Conservation (phyloP, 306 rosid genomes). For the Trifolium repens region DNA sequence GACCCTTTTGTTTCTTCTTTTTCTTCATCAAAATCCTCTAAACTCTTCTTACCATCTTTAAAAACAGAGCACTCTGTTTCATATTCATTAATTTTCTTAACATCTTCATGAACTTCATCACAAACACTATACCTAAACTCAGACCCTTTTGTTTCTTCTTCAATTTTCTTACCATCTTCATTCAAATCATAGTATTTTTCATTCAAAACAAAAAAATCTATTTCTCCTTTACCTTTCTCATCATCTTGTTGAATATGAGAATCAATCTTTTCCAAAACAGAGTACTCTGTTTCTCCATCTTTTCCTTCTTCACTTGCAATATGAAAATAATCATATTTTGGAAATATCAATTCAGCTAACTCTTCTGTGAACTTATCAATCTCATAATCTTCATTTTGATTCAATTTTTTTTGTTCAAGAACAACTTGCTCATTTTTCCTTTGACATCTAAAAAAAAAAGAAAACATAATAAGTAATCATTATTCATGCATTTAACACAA, state of each 20-base stretch:
- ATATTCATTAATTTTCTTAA: neutral
- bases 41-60: neutral
- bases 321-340: slow-evolving; percentile 28
- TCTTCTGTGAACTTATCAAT: slow-evolving; percentile 50
- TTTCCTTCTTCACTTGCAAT: neutral
- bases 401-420: slow-evolving; percentile 19
- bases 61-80: slow-evolving; percentile 38
- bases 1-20: slow-evolving; percentile 35
- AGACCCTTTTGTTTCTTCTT: slow-evolving; percentile 15
- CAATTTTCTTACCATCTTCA: slow-evolving; percentile 10
- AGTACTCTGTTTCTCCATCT: slow-evolving; percentile 34
- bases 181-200: neutral
- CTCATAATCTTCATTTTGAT: slow-evolving; percentile 27
- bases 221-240: neutral
- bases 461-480: neutral
- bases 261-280: neutral
- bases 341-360: slow-evolving; percentile 37
- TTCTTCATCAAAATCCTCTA: slow-evolving; percentile 29
- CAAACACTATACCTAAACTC: slow-evolving; percentile 1
- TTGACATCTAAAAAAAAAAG: slow-evolving; percentile 34
- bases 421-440: slow-evolving; percentile 27
- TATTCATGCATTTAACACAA: neutral
- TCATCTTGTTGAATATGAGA: slow-evolving; percentile 15
- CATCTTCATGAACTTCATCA: neutral
- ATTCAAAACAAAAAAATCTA: slow-evolving; percentile 1